Percentiles rank a stretch among this genome's conserved stretches.
These are phyloP conservation scores for Diplogelasinospora grovesii DNA, from an alignment of 495 filamentous ascomycete species.

Conservation along the genomic window DNA sequence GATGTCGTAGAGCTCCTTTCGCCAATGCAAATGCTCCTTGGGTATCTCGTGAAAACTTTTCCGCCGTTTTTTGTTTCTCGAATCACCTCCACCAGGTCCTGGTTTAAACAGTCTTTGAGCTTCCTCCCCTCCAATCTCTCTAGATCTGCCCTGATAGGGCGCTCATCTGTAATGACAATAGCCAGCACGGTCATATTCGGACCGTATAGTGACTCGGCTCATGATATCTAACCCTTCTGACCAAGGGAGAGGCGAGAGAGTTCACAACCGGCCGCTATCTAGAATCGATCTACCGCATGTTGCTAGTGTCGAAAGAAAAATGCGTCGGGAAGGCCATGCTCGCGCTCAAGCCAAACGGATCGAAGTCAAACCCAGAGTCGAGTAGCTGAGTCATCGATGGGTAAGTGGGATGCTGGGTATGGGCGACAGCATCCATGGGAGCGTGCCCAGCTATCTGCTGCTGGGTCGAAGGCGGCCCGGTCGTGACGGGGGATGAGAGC, in stretches of 20 bases:
- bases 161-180: no score
- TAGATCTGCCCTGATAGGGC: no score
- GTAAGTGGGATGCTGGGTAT: constrained; percentile 37
- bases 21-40: constrained; percentile 19
- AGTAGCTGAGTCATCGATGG: constrained; percentile 62
- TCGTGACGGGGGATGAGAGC: constrained; percentile 35
- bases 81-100: no score
- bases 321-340: constrained; percentile 93
- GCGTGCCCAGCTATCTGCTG: constrained; percentile 25
- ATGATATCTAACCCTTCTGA: no score
- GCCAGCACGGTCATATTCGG: no score
- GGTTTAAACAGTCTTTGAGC: no score
- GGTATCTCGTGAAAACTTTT: constrained; percentile 15
- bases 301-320: constrained; percentile 71
- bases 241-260: no score
- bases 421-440: constrained; percentile 24
- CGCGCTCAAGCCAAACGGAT: constrained; percentile 83
- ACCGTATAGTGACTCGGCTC: no score
- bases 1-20: constrained; percentile 6
- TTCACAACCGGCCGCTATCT: no score
- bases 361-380: constrained; percentile 78
- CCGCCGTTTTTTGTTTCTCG: constrained; percentile 12
- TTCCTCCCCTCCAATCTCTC: no score
- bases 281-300: constrained; percentile 43
- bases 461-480: constrained; percentile 23